phyloP scores from a whole-genome alignment of 306 rosid genomes.

The Lathyrus tuberosus region DNA sequence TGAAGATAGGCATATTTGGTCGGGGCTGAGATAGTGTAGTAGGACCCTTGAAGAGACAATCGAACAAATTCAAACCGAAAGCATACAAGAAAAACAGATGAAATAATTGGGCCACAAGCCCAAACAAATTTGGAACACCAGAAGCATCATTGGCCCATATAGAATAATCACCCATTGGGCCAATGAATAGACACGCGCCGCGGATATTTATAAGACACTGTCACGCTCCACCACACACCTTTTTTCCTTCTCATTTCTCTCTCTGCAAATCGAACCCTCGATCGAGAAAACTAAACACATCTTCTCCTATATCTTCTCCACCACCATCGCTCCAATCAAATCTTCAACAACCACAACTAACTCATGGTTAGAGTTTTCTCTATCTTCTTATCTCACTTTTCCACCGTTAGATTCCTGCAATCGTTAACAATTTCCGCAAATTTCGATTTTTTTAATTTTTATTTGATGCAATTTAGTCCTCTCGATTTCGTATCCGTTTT shows the following conservation, averaged over 20 bases:
- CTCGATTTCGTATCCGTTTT: slow-evolving; percentile 5
- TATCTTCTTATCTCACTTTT: not conserved
- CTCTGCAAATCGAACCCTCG: slow-evolving; percentile 27
- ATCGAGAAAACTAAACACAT: slow-evolving; percentile 4
- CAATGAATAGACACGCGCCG: not conserved
- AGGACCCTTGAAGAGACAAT: not conserved
- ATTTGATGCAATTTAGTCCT: not conserved
- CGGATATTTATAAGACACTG: slow-evolving; percentile 28
- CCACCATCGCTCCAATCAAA: slow-evolving; percentile 33
- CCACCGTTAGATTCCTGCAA: not conserved
- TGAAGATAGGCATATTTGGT: too few species aligned
- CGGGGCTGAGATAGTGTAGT: too few species aligned
- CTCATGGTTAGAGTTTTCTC: slow-evolving; percentile 39
- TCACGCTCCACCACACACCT: slow-evolving; percentile 31
- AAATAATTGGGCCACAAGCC: slow-evolving; percentile 16
- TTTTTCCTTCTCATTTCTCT: slow-evolving; percentile 5
- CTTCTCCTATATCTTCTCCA: slow-evolving; percentile 42
- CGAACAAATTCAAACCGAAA: not conserved
- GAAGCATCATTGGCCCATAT: not conserved
- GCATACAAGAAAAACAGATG: not conserved
- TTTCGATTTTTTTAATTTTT: not conserved
- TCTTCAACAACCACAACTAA: slow-evolving; percentile 14
- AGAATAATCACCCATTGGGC: slow-evolving; percentile 38
- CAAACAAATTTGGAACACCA: not conserved
- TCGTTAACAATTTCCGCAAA: not conserved